Conservation (phyloP, 306 rosid genomes). For the Cucumis cinereus region DNA sequence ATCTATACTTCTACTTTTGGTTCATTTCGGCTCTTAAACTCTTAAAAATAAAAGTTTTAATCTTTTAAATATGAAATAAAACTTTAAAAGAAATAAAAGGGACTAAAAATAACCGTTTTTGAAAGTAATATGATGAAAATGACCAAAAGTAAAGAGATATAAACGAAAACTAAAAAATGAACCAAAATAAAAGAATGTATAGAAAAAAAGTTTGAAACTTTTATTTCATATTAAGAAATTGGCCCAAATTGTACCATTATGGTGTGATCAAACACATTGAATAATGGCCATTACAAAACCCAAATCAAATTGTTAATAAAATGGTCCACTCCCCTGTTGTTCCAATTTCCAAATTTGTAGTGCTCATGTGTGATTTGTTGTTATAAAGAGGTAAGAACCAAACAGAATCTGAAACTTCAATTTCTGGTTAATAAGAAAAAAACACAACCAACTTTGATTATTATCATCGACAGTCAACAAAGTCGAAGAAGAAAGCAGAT, state of each 20-base stretch:
- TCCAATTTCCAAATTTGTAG: neutral
- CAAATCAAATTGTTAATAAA: neutral
- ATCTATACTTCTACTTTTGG: too few species aligned
- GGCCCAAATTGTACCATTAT: neutral
- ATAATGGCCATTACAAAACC: neutral
- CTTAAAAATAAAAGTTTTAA: too few species aligned
- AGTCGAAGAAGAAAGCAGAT: neutral
- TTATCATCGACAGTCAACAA: neutral
- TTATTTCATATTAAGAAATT: neutral
- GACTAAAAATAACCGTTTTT: too few species aligned
- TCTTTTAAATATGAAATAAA: too few species aligned
- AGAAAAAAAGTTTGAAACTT: too few species aligned
- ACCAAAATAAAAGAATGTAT: too few species aligned
- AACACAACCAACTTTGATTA: neutral
- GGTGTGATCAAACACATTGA: neutral
- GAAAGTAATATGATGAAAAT: too few species aligned
- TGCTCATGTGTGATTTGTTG: neutral
- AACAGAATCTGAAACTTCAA: constrained; percentile 3
- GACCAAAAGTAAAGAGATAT: too few species aligned
- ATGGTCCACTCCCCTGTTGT: neutral
- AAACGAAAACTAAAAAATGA: too few species aligned
- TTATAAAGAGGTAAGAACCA: neutral
- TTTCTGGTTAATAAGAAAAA: neutral
- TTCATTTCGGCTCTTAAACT: too few species aligned
- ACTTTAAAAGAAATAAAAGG: too few species aligned